These are phyloP conservation scores for Beauveria pseudobassiana DNA, from an alignment of 2,329 filamentous ascomycete species.

Conservation along the genomic window DNA sequence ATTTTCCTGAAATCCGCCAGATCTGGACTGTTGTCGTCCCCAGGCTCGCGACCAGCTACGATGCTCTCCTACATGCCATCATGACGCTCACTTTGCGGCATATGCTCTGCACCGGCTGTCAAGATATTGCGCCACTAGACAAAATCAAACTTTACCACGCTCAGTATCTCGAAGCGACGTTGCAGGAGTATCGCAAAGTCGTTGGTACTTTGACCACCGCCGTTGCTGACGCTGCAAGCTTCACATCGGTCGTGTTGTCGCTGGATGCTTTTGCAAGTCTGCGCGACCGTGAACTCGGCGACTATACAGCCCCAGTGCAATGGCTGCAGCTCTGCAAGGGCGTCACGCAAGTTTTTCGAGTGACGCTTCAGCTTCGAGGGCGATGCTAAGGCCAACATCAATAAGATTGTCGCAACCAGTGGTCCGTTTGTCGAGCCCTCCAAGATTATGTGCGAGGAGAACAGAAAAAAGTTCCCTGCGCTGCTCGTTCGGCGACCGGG, in stretches of 20 bases:
- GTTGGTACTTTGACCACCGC: constrained; percentile 12
- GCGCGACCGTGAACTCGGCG: constrained; percentile 14
- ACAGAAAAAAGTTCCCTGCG: constrained; percentile 11
- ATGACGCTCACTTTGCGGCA: constrained; percentile 17
- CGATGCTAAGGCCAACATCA: constrained; percentile 13
- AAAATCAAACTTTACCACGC: constrained; percentile 12
- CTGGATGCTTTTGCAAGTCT: constrained; percentile 17
- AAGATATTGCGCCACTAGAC: not conserved
- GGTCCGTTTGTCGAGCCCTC: constrained; percentile 12
- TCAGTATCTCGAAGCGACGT: constrained; percentile 17
- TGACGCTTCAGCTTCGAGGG: constrained; percentile 13
- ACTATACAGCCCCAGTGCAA: constrained; percentile 18
- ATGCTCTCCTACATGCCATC: constrained; percentile 18
- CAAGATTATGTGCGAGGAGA: constrained; percentile 1
- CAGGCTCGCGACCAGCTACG: constrained; percentile 16
- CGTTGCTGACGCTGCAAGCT: constrained; percentile 17
- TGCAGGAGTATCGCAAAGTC: constrained; percentile 15
- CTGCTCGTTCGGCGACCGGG: constrained; percentile 4
- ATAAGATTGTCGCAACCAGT: constrained; percentile 12
- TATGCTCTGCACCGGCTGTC: constrained; percentile 7
- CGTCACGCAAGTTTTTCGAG: constrained; percentile 16
- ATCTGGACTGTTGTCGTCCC: constrained; percentile 18
- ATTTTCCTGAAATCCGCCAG: constrained; percentile 12
- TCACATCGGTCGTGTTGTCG: constrained; percentile 18
- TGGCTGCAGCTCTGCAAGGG: constrained; percentile 20